Conservation (phyloP, 495 filamentous ascomycete species). For the Trichoderma virens region DNA sequence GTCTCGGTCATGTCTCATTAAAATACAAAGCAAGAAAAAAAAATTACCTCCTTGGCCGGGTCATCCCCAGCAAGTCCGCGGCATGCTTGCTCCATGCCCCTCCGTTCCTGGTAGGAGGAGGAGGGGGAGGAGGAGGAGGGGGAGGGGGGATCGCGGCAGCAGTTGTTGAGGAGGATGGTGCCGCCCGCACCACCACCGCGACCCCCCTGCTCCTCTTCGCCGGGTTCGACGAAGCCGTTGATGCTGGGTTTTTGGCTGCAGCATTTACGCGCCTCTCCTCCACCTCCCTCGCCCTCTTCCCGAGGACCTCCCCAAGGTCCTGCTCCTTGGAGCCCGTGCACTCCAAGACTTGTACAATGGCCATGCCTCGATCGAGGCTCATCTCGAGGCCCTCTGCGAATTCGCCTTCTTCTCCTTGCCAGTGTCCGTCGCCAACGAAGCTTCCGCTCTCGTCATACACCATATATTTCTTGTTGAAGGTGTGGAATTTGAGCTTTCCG, state of each 20-base stretch:
- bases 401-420: slow-evolving; percentile 27
- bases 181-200: too few species aligned
- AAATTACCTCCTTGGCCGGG: slow-evolving; percentile 29
- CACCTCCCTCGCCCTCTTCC: slow-evolving; percentile 51
- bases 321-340: slow-evolving; percentile 62
- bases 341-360: slow-evolving; percentile 74
- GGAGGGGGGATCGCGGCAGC: too few species aligned
- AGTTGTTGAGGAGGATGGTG: too few species aligned
- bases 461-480: slow-evolving; percentile 88
- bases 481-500: slow-evolving; percentile 78
- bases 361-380: slow-evolving; percentile 62
- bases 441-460: slow-evolving; percentile 76
- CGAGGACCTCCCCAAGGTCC: slow-evolving; percentile 64
- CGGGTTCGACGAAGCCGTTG: neutral
- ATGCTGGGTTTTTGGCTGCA: slow-evolving; percentile 20
- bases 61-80: slow-evolving; percentile 40
- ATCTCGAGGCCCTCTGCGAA: slow-evolving; percentile 69
- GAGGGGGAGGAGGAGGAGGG: too few species aligned
- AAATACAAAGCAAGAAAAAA: too few species aligned
- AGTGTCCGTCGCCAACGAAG: slow-evolving; percentile 78
- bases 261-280: slow-evolving; percentile 34
- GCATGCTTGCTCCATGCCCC: slow-evolving; percentile 49
- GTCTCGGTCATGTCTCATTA: too few species aligned
- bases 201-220: neutral
- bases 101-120: neutral